Percentiles rank a stretch among this genome's conserved stretches.
Evolutionary conservation across 2,329 filamentous ascomycete genomes (phyloP).

Genomic region (Calonectria crousiana): DNA sequence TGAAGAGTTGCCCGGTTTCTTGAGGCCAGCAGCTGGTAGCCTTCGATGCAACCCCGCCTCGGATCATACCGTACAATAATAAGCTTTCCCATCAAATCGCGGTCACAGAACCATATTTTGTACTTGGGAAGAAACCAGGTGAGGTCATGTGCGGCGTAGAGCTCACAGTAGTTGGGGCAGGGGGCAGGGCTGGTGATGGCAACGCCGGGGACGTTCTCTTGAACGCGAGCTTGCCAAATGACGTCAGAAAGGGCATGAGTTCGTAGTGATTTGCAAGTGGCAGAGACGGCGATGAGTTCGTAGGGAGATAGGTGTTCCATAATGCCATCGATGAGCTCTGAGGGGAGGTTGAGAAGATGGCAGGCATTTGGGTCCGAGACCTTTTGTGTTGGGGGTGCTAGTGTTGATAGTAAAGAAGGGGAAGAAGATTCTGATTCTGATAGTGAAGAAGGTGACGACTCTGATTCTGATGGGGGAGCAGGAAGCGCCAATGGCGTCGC

Average conservation of each 20-base stretch:
- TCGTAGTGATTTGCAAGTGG: slow-evolving; percentile 72
- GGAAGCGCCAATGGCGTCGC: not conserved
- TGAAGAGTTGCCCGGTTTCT: slow-evolving; percentile 66
- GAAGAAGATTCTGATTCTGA: not conserved
- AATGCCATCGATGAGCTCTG: slow-evolving; percentile 81
- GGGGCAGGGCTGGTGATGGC: slow-evolving; percentile 67
- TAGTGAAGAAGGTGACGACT: not conserved
- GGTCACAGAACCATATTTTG: slow-evolving; percentile 89
- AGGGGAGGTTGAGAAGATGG: slow-evolving; percentile 71
- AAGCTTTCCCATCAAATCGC: slow-evolving; percentile 78
- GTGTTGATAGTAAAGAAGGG: not conserved
- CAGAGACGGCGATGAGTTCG: slow-evolving; percentile 72
- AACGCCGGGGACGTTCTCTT: slow-evolving; percentile 72
- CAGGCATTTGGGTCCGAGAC: slow-evolving; percentile 4
- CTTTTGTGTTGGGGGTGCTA: not conserved
- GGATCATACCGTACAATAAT: slow-evolving; percentile 83
- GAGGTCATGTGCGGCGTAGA: slow-evolving; percentile 81
- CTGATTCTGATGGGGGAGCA: not conserved
- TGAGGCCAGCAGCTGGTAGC: slow-evolving; percentile 79
- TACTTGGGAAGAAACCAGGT: slow-evolving; percentile 86
- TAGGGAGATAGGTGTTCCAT: slow-evolving; percentile 73
- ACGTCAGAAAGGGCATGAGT: slow-evolving; percentile 73
- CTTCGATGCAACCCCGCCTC: slow-evolving; percentile 81
- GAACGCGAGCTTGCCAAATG: slow-evolving; percentile 79
- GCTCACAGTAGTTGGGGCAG: slow-evolving; percentile 73